Evolutionary conservation across 2,329 filamentous ascomycete species (phyloP), one percentile per base, ranked within the genome.

Genomic region (Talaromyces sp.): DNA sequence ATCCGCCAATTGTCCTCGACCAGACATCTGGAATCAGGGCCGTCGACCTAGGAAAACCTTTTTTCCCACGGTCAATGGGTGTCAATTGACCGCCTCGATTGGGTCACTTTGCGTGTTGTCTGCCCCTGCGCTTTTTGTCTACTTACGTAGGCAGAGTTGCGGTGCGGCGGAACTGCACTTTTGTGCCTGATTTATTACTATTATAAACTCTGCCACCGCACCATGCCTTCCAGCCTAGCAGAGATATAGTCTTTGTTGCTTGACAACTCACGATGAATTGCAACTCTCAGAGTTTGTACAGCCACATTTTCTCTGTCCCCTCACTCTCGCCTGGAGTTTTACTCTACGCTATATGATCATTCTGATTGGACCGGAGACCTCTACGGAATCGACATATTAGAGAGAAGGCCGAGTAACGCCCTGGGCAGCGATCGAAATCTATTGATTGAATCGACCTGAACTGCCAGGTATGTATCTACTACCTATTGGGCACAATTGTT

Each of bases 191-290:
- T 59, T 51, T 37, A 36, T 46, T 53, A 54, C 19, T 43, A 19
- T 61, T 64, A 63, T 63, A 62, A 64, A 63, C 61, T 59, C 61
- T 65, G 63, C 61, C 61, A 65, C 53, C 63, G 64, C 59, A 36
- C 48, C 53, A 52, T 36, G 53, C 39, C 53, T 55, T 43, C 37
- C 37, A 51, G 57, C 52, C 53, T 59, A 39, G 46, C 52, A 40
- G 61, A 64, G 63, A 61, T 60, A 62, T 56, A 54, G 35, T 17
- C 59, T 64, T 56, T 60, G 43, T 64, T 61, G 65, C 64, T 37
- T 40, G 22, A 39, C 54, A 40, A 64, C 69, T 65, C 71, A 73
- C 67, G 50, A 74, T 75, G 72, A 68, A 68, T 67, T 64, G 36
- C 63, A 59, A 63, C 50, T 63, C 33, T 56, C 60, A 63, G 39